Percentiles rank a stretch among this genome's conserved stretches.
phyloP scores from a whole-genome alignment of 192 early-diverging fungal genomes.

The Umbelopsis sp. region DNA sequence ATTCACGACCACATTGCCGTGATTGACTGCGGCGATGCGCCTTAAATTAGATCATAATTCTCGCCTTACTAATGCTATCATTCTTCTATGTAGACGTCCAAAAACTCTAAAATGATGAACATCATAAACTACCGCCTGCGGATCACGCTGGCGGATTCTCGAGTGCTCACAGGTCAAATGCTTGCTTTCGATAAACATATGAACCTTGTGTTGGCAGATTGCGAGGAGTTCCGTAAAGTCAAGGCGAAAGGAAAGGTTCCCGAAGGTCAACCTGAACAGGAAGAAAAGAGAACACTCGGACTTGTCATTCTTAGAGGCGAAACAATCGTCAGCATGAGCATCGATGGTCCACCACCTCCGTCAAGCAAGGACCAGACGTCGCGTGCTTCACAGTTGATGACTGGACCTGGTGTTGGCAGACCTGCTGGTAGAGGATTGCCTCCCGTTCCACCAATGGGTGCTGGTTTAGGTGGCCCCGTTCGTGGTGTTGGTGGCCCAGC shows the following conservation, averaged over 20 bases:
- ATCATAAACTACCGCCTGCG: conserved; percentile 95
- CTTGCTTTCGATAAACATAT: conserved; percentile 99
- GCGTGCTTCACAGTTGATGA: conserved; percentile 46
- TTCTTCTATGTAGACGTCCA: conserved; percentile 45
- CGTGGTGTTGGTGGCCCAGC: conserved; percentile 95
- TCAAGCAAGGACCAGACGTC: conserved; percentile 52
- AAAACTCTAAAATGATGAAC: conserved; percentile 88
- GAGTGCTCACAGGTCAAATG: conserved; percentile 96
- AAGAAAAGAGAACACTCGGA: conserved; percentile 92
- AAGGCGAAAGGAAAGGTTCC: conserved; percentile 71
- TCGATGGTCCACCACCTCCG: conserved; percentile 89
- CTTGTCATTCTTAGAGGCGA: conserved; percentile 95
- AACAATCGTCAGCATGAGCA: conserved; percentile 84
- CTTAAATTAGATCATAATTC: too few species aligned
- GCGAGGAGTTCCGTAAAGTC: conserved; percentile 94
- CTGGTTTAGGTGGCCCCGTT: conserved; percentile 86
- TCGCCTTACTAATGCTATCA: background rate
- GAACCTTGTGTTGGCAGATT: conserved; percentile 98
- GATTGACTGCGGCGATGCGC: too few species aligned
- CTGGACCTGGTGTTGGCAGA: conserved; percentile 75
- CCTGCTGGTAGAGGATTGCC: conserved; percentile 75
- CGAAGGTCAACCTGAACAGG: conserved; percentile 59
- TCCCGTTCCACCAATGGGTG: conserved; percentile 44
- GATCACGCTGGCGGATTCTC: conserved; percentile 89
- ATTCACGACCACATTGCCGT: too few species aligned